Percentiles rank a stretch among this genome's conserved stretches.
phyloP scores from a whole-genome alignment of 1,139 yeast species.

The Pichia sp. region DNA sequence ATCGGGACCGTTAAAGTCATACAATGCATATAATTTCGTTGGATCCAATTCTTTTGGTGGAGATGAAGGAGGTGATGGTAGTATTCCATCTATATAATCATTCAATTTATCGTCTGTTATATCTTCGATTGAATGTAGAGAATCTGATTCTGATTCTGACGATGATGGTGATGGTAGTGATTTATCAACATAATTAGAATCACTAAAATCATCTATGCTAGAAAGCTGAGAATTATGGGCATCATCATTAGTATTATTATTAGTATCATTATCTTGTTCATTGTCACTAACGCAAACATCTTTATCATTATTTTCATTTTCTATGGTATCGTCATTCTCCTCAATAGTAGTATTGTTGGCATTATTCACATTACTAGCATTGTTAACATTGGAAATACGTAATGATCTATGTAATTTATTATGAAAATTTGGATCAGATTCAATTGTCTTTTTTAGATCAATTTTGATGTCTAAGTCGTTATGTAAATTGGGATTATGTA shows the following conservation, averaged over 20 bases:
- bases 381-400: constrained; percentile 1
- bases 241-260: constrained; percentile 14
- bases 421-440: constrained; percentile 14
- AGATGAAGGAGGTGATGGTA: constrained; percentile 66
- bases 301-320: constrained; percentile 10
- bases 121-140: constrained; percentile 5
- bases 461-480: neutral
- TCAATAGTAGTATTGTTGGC: neutral
- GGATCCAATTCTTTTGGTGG: constrained; percentile 85
- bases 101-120: constrained; percentile 15
- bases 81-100: constrained; percentile 26
- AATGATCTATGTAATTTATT: constrained; percentile 10
- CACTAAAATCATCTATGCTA: neutral
- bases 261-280: constrained; percentile 14
- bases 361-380: neutral
- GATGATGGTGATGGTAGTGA: neutral
- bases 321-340: constrained; percentile 1
- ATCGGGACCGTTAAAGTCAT: constrained; percentile 86
- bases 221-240: neutral
- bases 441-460: constrained; percentile 13
- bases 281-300: neutral
- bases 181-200: constrained; percentile 9
- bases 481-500: constrained; percentile 15
- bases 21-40: constrained; percentile 75
- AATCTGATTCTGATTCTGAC: constrained; percentile 13